Percentiles rank a stretch among this genome's conserved stretches.
These are phyloP conservation scores for Pleurotus cornucopiae DNA, from an alignment of 768 basidiomycete species.

Conservation along the genomic window DNA sequence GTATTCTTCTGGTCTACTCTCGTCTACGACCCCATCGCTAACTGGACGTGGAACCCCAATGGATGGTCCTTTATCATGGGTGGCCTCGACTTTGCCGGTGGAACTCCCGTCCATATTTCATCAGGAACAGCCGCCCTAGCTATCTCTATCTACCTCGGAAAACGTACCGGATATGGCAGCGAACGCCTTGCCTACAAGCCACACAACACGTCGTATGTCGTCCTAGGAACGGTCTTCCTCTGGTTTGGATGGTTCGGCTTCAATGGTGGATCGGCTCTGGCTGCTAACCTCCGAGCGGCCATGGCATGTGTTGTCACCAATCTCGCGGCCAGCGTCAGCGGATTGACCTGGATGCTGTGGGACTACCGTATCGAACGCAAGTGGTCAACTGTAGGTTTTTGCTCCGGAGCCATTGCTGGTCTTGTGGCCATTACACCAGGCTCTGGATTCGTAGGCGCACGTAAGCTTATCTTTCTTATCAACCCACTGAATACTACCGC, in stretches of 20 bases:
- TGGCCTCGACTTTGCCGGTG: constrained; percentile 90
- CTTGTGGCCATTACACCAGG: constrained; percentile 89
- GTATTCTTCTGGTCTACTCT: constrained; percentile 86
- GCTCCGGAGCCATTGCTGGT: constrained; percentile 89
- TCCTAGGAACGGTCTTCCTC: constrained; percentile 87
- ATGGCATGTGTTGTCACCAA: constrained; percentile 94
- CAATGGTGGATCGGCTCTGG: constrained; percentile 89
- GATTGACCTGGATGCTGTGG: constrained; percentile 91
- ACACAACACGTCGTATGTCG: constrained; percentile 90
- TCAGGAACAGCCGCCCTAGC: constrained; percentile 91
- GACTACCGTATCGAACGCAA: constrained; percentile 92
- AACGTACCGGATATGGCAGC: constrained; percentile 87
- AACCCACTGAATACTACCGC: background rate
- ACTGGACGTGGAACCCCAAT: constrained; percentile 92
- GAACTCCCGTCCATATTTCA: constrained; percentile 95
- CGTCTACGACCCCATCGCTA: constrained; percentile 92
- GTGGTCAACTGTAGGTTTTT: constrained; percentile 93
- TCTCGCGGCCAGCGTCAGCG: constrained; percentile 81
- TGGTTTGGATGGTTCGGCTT: constrained; percentile 98
- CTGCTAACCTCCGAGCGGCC: constrained; percentile 83
- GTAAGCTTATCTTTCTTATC: constrained; percentile 32
- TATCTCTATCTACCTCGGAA: constrained; percentile 88
- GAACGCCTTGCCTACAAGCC: constrained; percentile 89
- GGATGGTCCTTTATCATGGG: constrained; percentile 76
- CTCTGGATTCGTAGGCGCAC: constrained; percentile 76